Conservation (phyloP, 345 rosid species). For the Bruguiera sexangula region DNA sequence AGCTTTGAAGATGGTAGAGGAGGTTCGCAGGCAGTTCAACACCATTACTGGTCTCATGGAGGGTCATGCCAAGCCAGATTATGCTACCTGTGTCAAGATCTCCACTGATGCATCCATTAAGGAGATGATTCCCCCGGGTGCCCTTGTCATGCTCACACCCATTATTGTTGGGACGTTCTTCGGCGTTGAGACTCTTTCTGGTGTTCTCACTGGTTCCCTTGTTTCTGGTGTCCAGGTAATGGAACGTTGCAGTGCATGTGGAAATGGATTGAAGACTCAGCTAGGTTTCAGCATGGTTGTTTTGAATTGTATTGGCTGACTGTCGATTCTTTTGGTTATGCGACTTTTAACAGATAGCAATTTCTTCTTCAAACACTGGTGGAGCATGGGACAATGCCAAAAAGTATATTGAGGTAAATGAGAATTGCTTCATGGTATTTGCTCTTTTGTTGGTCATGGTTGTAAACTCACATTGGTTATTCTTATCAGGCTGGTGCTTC, state of each 20-base stretch:
- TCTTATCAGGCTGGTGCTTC: constrained; percentile 65
- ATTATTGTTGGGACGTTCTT: constrained; percentile 79
- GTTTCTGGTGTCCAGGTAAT: constrained; percentile 94
- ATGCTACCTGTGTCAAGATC: constrained; percentile 92
- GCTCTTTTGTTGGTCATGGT: background rate
- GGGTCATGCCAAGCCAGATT: constrained; percentile 83
- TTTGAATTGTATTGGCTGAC: no score
- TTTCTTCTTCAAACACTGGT: constrained; percentile 94
- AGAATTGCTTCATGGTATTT: no score
- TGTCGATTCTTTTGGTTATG: background rate
- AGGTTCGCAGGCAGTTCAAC: constrained; percentile 92
- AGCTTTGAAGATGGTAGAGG: constrained; percentile 97
- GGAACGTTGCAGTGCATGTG: background rate
- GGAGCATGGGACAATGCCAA: constrained; percentile 99
- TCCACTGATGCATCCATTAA: constrained; percentile 95
- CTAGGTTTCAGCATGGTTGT: no score
- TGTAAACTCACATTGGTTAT: background rate
- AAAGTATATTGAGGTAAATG: constrained; percentile 81
- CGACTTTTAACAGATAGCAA: constrained; percentile 56
- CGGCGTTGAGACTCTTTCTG: constrained; percentile 86
- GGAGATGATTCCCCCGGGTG: constrained; percentile 97
- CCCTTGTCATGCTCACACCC: constrained; percentile 95
- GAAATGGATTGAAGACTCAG: no score
- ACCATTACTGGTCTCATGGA: constrained; percentile 95
- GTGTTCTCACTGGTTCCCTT: constrained; percentile 87